These are phyloP conservation scores for Colletotrichum theobromicola DNA, from an alignment of 2,329 filamentous ascomycete species.

Conservation along the genomic window DNA sequence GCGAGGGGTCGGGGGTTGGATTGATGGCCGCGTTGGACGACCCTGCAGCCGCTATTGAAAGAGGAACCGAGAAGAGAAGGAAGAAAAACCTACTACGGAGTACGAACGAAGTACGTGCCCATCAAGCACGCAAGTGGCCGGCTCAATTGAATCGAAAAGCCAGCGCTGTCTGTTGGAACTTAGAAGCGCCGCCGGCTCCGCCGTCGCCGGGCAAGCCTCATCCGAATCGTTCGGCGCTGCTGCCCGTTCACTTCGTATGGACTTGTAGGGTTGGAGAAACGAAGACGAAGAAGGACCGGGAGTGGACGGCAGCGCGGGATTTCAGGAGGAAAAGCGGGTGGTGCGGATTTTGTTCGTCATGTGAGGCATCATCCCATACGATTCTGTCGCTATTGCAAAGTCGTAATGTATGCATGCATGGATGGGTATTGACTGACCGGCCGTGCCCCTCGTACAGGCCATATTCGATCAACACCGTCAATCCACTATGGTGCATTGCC, in stretches of 20 bases:
- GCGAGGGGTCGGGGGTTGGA: background rate
- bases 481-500: constrained; percentile 12
- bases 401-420: constrained; percentile 5
- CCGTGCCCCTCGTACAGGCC: constrained; percentile 1
- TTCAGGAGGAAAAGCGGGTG: constrained; percentile 13
- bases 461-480: constrained; percentile 1
- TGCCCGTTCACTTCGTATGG: background rate
- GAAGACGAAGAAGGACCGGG: background rate
- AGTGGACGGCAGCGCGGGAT: background rate
- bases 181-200: background rate
- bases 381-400: constrained; percentile 10
- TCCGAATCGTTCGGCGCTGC: background rate
- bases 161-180: background rate
- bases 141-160: background rate
- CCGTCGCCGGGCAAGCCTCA: background rate
- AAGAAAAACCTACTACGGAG: background rate
- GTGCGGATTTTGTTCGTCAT: constrained; percentile 19
- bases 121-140: background rate
- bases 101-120: background rate
- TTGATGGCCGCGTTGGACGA: background rate
- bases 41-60: constrained; percentile 22
- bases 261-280: background rate
- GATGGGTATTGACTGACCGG: background rate
- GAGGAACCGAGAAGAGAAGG: background rate
- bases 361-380: constrained; percentile 19